Evolutionary conservation across 2,329 filamentous ascomycete species (phyloP).

Genomic region (Penicillium expansum): DNA sequence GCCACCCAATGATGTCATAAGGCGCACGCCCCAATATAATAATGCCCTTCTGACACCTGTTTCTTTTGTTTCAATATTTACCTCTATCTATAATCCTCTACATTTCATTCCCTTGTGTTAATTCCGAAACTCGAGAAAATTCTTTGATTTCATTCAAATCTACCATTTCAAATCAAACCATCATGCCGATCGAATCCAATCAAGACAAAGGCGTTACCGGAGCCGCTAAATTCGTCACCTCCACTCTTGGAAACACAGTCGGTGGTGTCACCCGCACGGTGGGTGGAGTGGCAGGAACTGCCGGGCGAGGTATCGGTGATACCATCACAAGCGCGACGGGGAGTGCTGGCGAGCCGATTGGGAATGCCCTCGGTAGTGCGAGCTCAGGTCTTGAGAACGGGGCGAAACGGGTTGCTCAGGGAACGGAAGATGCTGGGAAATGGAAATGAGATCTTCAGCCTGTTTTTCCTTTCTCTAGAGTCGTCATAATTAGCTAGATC

Average conservation of each 20-base stretch:
- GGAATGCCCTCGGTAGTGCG: constrained; percentile 54
- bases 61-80: background rate
- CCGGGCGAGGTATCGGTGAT: constrained; percentile 56
- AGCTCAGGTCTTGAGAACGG: constrained; percentile 56
- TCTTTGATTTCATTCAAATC: background rate
- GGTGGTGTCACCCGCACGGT: constrained; percentile 55
- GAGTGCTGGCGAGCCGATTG: constrained; percentile 54
- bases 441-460: constrained; percentile 39
- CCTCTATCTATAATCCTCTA: background rate
- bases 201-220: constrained; percentile 47
- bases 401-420: constrained; percentile 50
- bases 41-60: background rate
- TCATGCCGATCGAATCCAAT: constrained; percentile 17
- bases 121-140: background rate
- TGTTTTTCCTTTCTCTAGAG: background rate
- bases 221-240: constrained; percentile 55
- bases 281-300: constrained; percentile 56
- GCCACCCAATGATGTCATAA: constrained; percentile 8
- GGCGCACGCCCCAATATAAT: constrained; percentile 1
- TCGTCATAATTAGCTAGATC: background rate
- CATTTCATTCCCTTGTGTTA: background rate
- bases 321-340: constrained; percentile 56
- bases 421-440: constrained; percentile 58
- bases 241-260: constrained; percentile 55
- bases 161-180: background rate